Conservation (phyloP, 495 filamentous ascomycete genomes). For the Schizothecium vesticola region DNA sequence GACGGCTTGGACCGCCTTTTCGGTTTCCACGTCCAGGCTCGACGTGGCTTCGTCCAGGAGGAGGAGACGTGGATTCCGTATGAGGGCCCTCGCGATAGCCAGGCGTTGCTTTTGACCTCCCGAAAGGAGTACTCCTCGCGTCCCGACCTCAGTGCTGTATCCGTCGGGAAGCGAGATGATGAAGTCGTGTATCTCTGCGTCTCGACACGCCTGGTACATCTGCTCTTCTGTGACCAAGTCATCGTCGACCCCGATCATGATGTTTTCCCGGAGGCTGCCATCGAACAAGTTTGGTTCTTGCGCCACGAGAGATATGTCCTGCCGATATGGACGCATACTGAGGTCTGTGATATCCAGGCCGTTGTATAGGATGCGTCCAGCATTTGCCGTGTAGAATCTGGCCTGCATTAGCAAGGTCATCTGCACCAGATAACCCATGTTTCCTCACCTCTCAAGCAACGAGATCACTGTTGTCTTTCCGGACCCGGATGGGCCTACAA, state of each 20-base stretch:
- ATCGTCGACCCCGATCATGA: slow-evolving; percentile 48
- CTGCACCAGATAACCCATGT: not conserved
- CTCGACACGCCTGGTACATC: slow-evolving; percentile 44
- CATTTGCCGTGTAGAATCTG: slow-evolving; percentile 51
- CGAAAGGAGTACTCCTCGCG: slow-evolving; percentile 60
- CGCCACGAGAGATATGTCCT: slow-evolving; percentile 49
- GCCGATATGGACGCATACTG: slow-evolving; percentile 49
- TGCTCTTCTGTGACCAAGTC: slow-evolving; percentile 35
- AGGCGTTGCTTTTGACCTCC: slow-evolving; percentile 77
- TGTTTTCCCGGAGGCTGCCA: slow-evolving; percentile 58
- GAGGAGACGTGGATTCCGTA: slow-evolving; percentile 66
- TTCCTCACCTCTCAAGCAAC: slow-evolving; percentile 49
- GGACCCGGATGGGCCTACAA: slow-evolving; percentile 58
- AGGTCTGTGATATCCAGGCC: slow-evolving; percentile 43
- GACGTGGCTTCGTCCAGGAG: slow-evolving; percentile 79
- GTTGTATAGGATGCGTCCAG: slow-evolving; percentile 48
- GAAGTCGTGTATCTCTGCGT: slow-evolving; percentile 56
- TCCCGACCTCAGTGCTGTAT: slow-evolving; percentile 58
- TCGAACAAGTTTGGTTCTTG: slow-evolving; percentile 57
- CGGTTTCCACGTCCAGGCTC: slow-evolving; percentile 68
- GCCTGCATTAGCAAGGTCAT: not conserved
- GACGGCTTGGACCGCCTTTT: slow-evolving; percentile 65
- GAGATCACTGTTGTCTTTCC: slow-evolving; percentile 70
- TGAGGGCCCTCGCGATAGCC: slow-evolving; percentile 68
- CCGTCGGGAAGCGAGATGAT: slow-evolving; percentile 53